Percentiles rank a stretch among this genome's conserved stretches.
Conservation (phyloP, 352 stramenopile species). For the Globisporangium solare region DNA sequence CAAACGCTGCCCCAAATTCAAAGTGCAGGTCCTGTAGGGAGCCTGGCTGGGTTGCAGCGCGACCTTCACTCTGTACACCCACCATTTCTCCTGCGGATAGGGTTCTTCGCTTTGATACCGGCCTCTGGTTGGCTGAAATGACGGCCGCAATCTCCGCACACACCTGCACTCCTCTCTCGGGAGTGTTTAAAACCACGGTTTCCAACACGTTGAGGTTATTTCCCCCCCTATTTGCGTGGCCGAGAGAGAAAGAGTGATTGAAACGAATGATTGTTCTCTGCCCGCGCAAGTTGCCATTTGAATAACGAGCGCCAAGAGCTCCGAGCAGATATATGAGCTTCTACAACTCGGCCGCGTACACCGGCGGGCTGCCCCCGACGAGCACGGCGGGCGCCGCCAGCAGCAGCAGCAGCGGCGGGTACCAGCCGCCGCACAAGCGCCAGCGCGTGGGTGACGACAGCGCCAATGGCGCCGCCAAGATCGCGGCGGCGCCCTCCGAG, state of each 20-base stretch:
- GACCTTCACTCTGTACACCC: slow-evolving; percentile 13
- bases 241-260: slow-evolving; percentile 13
- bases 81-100: neutral
- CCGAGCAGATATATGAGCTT: slow-evolving; percentile 9
- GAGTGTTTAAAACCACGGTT: slow-evolving; percentile 4
- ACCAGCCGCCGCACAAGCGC: slow-evolving; percentile 44
- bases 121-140: neutral
- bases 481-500: neutral
- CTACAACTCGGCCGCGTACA: slow-evolving; percentile 6
- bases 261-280: slow-evolving; percentile 16
- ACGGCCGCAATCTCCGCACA: neutral
- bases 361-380: neutral
- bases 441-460: slow-evolving; percentile 45
- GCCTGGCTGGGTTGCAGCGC: neutral
- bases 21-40: neutral
- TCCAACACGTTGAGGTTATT: neutral
- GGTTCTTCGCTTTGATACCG: neutral
- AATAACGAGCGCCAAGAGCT: slow-evolving; percentile 14
- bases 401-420: slow-evolving; percentile 10
- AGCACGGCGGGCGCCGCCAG: neutral
- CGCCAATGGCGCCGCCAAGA: slow-evolving; percentile 18
- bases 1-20: neutral
- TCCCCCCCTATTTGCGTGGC: slow-evolving; percentile 4
- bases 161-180: neutral
- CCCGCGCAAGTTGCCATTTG: slow-evolving; percentile 10